These are phyloP conservation scores for Hibiscus trionum DNA, from an alignment of 345 rosid species.

Conservation along the genomic window DNA sequence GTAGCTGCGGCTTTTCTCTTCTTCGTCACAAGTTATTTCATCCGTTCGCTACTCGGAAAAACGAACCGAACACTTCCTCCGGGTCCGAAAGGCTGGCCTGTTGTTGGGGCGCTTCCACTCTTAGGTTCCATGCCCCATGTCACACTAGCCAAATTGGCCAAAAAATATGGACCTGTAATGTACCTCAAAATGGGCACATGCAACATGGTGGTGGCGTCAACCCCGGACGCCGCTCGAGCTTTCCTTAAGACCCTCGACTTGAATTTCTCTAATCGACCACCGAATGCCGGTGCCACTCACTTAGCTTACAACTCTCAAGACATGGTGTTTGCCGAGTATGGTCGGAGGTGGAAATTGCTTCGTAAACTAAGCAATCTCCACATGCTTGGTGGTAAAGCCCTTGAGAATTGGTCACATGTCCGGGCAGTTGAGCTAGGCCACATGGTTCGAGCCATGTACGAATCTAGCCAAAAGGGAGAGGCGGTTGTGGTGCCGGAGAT, in stretches of 20 bases:
- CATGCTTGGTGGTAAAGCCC: slow-evolving; percentile 56
- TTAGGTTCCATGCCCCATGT: slow-evolving; percentile 55
- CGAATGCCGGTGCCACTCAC: slow-evolving; percentile 45
- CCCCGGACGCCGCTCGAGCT: slow-evolving; percentile 44
- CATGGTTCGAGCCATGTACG: slow-evolving; percentile 41
- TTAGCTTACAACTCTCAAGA: slow-evolving; percentile 51
- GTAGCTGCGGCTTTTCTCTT: slow-evolving; percentile 18
- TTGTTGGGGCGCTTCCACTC: slow-evolving; percentile 47
- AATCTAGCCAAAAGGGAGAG: slow-evolving; percentile 19
- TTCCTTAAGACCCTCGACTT: slow-evolving; percentile 47
- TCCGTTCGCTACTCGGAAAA: slow-evolving; percentile 14
- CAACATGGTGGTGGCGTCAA: slow-evolving; percentile 50
- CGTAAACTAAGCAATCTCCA: slow-evolving; percentile 53
- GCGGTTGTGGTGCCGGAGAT: slow-evolving; percentile 39
- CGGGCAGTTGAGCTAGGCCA: slow-evolving; percentile 32
- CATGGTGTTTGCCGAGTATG: slow-evolving; percentile 54
- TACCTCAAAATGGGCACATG: slow-evolving; percentile 45
- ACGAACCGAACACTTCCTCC: slow-evolving; percentile 26
- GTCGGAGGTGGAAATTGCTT: slow-evolving; percentile 46
- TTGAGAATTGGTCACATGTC: slow-evolving; percentile 35
- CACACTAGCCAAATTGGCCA: slow-evolving; percentile 38
- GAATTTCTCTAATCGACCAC: slow-evolving; percentile 53
- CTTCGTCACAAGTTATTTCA: slow-evolving; percentile 18
- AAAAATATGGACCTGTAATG: slow-evolving; percentile 45
- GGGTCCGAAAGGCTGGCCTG: slow-evolving; percentile 52